These are phyloP conservation scores for Trichoderma parareesei DNA, from an alignment of 495 filamentous ascomycete genomes.

Conservation along the genomic window DNA sequence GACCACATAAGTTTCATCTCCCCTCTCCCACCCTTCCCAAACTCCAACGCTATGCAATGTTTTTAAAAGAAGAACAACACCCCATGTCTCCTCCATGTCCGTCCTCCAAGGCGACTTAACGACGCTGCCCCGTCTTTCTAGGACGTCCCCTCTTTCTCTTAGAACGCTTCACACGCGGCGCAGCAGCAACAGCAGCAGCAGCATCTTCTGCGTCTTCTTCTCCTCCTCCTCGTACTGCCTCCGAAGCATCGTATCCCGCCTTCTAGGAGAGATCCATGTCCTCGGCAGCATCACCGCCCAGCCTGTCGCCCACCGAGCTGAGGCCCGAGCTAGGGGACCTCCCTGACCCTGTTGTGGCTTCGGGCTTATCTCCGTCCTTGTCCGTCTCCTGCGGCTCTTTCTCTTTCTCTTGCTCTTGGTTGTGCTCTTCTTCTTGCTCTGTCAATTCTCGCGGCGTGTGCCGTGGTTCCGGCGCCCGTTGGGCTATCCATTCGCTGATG, in stretches of 20 bases:
- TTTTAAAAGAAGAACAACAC: not conserved
- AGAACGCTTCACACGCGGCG: not conserved
- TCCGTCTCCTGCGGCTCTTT: conserved; percentile 13
- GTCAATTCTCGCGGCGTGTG: not conserved
- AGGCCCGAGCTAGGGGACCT: conserved; percentile 42
- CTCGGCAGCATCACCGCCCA: conserved; percentile 22
- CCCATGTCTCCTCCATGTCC: not conserved
- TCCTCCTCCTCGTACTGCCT: not conserved
- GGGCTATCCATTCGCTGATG: conserved; percentile 53
- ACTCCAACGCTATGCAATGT: conserved; percentile 12
- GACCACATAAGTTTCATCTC: not conserved
- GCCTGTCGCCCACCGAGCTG: conserved; percentile 41
- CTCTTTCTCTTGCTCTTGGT: conserved; percentile 10
- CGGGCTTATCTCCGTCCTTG: not conserved
- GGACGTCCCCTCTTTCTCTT: not conserved
- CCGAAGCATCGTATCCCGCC: not conserved
- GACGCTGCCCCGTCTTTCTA: not conserved
- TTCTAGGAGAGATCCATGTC: conserved; percentile 29
- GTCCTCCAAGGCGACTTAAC: not conserved
- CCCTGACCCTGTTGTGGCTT: conserved; percentile 16
- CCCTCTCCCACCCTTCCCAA: not conserved
- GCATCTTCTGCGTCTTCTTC: too few relatives aligned
- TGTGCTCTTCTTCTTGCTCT: conserved; percentile 16
- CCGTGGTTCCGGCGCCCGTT: conserved; percentile 15
- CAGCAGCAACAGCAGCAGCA: too few relatives aligned